Evolutionary conservation across 108 stramenopile genomes (phyloP).

Genomic region (Mediolabrus comicus): DNA sequence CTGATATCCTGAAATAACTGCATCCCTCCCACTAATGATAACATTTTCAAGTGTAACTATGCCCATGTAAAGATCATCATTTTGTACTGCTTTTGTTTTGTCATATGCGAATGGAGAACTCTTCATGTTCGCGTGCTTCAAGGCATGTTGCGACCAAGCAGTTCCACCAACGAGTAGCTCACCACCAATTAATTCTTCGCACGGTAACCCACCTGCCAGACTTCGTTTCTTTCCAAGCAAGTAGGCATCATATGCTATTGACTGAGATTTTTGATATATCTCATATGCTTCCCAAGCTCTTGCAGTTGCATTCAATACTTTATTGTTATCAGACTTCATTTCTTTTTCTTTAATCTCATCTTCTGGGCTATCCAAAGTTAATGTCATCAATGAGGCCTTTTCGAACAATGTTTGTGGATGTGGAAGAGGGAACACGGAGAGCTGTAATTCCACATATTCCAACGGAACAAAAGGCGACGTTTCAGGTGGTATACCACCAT

Average conservation of each 20-base stretch:
- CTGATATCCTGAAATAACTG: constrained; percentile 15
- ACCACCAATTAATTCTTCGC: not conserved
- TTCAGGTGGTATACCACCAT: constrained; percentile 22
- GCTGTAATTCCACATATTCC: constrained; percentile 1
- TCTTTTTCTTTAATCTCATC: not conserved
- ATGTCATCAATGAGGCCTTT: constrained; percentile 10
- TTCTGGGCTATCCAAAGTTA: constrained; percentile 17
- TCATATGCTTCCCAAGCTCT: constrained; percentile 23
- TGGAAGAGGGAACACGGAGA: constrained; percentile 18
- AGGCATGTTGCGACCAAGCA: not conserved
- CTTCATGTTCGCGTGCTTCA: not conserved
- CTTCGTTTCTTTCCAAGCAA: constrained; percentile 18
- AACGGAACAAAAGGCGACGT: constrained; percentile 10
- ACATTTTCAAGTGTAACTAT: constrained; percentile 11
- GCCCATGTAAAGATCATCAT: constrained; percentile 5
- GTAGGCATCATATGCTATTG: constrained; percentile 7
- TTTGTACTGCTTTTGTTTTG: not conserved
- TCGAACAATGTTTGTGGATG: constrained; percentile 27
- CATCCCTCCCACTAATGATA: constrained; percentile 24
- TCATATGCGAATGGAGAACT: constrained; percentile 6
- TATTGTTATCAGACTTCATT: not conserved
- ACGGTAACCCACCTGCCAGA: constrained; percentile 23
- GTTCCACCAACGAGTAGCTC: constrained; percentile 15
- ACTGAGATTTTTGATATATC: constrained; percentile 6
- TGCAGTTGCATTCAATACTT: not conserved